Base-by-base conservation (phyloP, 805 yeast genomes). In the Brettanomyces anomalus region DNA sequence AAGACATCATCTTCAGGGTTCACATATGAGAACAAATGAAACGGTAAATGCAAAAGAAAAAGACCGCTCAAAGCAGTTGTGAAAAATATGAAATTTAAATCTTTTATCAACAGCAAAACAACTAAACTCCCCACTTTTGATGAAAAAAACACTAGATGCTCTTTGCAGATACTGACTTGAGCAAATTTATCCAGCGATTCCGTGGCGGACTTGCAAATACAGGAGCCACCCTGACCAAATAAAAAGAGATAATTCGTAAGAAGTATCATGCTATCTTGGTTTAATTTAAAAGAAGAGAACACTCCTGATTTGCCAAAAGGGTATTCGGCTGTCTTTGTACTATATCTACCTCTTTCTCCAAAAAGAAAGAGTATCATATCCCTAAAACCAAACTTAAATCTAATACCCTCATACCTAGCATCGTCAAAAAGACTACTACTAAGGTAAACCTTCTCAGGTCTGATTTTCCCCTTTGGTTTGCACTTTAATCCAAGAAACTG, bases 381-480 rank as follows among this genome's bases (percentile, higher is more conserved):
- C 14, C 35, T 38, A 11, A 15, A 17, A n/a, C 30, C 26, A 24
- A 45, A 46, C 5, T 36, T 32, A 31, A 55, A 38, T 14, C 33
- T 41, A 14, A 58, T 53, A 7, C 17, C 43, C 37, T 58, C 58
- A 40, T 45, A 47, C 4, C 42, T 46, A 8, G 60, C 49, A 37
- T 57, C 53, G 5, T 45, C 46, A 36, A 58, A 47, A 17, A 45
- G 45, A 1, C 62, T 55, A 34, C 51, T 49, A 10, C 52, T 38
- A 10, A 59, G 43, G 43, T 58, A 58, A 5, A 50, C 45, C 28
- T 55, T 56, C 11, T 51, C 52, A 14, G 57, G 49, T 18, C 44
- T 51, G 5, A 59, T 55, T n/a, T 41, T 24, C 1, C 63, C 63
- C n/a, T 46, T 53, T 6, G 51, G 46, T n/a, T 51, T 51, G 36